Base-by-base conservation (phyloP, 257 asterid genomes). In the Nicotiana paniculata region DNA sequence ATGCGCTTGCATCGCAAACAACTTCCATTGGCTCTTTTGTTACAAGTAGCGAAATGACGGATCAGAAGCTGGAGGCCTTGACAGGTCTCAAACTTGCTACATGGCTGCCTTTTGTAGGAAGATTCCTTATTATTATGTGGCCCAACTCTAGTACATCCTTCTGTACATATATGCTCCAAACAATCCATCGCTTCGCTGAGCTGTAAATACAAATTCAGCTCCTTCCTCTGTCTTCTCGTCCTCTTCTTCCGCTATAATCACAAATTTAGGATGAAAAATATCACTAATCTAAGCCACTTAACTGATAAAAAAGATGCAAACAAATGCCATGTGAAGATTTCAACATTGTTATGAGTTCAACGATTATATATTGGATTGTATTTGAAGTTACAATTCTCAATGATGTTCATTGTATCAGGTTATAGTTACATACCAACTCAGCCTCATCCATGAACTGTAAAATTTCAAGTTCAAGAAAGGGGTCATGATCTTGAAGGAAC, bases 131-230 rank as follows among this genome's bases (percentile, higher is more conserved):
- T 28, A 28, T 28, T 86, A 3, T 46, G 83, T 8, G 99, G 98
- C 16, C 97, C 97, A 1, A 95, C 98, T 16, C 55, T 85, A 0
- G 95, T 93, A 89, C 99, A 95, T 12, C 99, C 99, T 82, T 93
- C 99, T 4, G 92, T 77, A 64, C 98, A 95, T 82, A 95, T 93
- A 58, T 95, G 99, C 84, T 90, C 93, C 8, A 95, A 88, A 67
- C 98, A 93, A 77, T 90, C 93, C 99, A 95, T 95, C 15, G 98
- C 99, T 83, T 95, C 99, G 35, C 97, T 90, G 21, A 95, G 87
- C 18, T 93, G 91, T n/a, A 90, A 85, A 83, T 93, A 95, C 86
- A 90, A 62, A 53, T 83, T 81, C 87, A 91, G 97, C 67, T 90
- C 96, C 86, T 39, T 77, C 55, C 84, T 91, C 17, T 84, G 89